Conservation (phyloP, 1,139 yeast genomes). For the Taiozyma onychis region DNA sequence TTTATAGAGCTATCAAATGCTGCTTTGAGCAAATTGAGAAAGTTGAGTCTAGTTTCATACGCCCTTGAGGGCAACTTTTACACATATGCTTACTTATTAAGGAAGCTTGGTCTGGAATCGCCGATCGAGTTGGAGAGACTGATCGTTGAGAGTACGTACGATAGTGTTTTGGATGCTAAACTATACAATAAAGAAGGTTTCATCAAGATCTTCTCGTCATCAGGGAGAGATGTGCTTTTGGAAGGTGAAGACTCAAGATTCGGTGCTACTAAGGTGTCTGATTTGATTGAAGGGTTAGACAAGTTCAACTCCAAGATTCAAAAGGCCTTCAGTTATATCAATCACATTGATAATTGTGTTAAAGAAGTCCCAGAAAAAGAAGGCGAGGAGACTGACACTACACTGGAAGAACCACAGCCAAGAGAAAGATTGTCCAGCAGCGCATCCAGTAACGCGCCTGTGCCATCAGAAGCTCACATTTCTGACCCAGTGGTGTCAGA, state of each 20-base stretch:
- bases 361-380: background rate
- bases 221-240: slow-evolving; percentile 19
- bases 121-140: slow-evolving; percentile 18
- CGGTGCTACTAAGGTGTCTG: slow-evolving; percentile 5
- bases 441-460: slow-evolving; percentile 1
- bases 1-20: slow-evolving; percentile 16
- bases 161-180: slow-evolving; percentile 17
- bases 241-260: slow-evolving; percentile 9
- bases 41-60: slow-evolving; percentile 25
- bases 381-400: background rate
- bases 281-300: slow-evolving; percentile 11
- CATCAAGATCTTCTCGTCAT: slow-evolving; percentile 20
- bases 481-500: slow-evolving; percentile 7
- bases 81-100: slow-evolving; percentile 10
- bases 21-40: slow-evolving; percentile 26
- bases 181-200: slow-evolving; percentile 13
- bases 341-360: slow-evolving; percentile 4
- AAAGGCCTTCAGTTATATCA: slow-evolving; percentile 9
- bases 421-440: slow-evolving; percentile 6
- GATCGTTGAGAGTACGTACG: slow-evolving; percentile 17
- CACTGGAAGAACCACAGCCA: background rate
- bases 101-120: slow-evolving; percentile 7
- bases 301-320: slow-evolving; percentile 12
- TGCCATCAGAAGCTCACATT: slow-evolving; percentile 3
- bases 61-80: slow-evolving; percentile 14